These are phyloP conservation scores for Mucor saturninus DNA, from an alignment of 371 early-diverging fungal genomes.

Conservation along the genomic window DNA sequence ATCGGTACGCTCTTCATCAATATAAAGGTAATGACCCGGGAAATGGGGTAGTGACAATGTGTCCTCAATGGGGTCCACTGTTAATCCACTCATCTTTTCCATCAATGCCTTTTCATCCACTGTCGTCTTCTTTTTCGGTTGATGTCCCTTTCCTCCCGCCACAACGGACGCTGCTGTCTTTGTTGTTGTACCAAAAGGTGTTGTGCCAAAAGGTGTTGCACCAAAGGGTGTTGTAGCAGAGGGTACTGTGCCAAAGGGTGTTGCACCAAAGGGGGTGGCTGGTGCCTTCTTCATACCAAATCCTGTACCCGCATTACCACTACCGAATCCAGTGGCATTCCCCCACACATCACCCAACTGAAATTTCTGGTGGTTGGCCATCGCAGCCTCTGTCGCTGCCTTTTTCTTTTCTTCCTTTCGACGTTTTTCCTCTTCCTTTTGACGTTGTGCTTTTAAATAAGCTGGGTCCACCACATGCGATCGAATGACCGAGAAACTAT, in stretches of 20 bases:
- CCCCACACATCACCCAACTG: slow-evolving; percentile 56
- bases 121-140: slow-evolving; percentile 6
- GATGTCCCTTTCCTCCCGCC: too few species aligned
- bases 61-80: slow-evolving; percentile 20
- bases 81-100: slow-evolving; percentile 15
- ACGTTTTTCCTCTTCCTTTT: slow-evolving; percentile 47
- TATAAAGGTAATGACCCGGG: slow-evolving; percentile 70
- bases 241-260: not conserved
- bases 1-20: slow-evolving; percentile 59
- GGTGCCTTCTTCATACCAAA: slow-evolving; percentile 16
- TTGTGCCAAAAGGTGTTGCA: too few species aligned
- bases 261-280: slow-evolving; percentile 1
- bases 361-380: slow-evolving; percentile 30
- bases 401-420: slow-evolving; percentile 47
- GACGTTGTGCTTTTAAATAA: slow-evolving; percentile 61
- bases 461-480: slow-evolving; percentile 68
- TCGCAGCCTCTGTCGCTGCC: slow-evolving; percentile 24
- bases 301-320: not conserved
- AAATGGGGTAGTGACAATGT: slow-evolving; percentile 36
- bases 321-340: slow-evolving; percentile 23
- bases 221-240: not conserved
- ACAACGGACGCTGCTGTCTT: slow-evolving; percentile 17
- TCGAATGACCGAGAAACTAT: slow-evolving; percentile 66
- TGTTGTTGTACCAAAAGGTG: not conserved
- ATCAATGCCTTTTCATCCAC: not conserved